These are phyloP conservation scores for Termitomyces sp. DNA, from an alignment of 768 basidiomycete species.

Conservation along the genomic window DNA sequence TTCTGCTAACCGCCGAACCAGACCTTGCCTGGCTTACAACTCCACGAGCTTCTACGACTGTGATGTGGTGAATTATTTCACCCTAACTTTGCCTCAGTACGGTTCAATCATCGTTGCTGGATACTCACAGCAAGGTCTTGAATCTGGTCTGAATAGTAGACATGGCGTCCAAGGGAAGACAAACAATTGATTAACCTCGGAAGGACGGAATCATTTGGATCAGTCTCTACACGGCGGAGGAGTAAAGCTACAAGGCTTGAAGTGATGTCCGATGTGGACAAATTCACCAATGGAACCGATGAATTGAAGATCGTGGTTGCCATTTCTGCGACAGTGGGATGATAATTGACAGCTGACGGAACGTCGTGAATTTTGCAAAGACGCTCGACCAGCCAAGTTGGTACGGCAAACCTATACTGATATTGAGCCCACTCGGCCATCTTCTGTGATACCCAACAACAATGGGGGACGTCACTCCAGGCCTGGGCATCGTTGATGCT, in stretches of 20 bases:
- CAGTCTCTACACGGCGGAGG: constrained; percentile 59
- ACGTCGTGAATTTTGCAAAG: constrained; percentile 60
- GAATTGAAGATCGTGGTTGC: constrained; percentile 79
- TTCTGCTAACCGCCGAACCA: constrained; percentile 32
- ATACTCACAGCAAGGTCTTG: constrained; percentile 70
- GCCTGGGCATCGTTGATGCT: constrained; percentile 53
- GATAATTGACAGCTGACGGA: constrained; percentile 38
- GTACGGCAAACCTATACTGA: constrained; percentile 88
- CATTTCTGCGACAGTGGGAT: constrained; percentile 68
- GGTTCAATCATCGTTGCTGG: background rate
- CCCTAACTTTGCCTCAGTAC: constrained; percentile 29
- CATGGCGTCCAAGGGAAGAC: constrained; percentile 79
- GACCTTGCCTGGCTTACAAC: constrained; percentile 32
- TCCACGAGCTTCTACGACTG: constrained; percentile 64
- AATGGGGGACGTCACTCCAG: constrained; percentile 69
- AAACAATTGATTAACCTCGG: constrained; percentile 69
- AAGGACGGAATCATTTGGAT: constrained; percentile 60
- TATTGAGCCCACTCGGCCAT: constrained; percentile 87
- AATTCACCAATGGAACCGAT: constrained; percentile 76
- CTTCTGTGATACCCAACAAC: constrained; percentile 75
- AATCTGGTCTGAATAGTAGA: constrained; percentile 95
- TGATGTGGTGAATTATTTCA: constrained; percentile 73
- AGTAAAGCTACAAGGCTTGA: constrained; percentile 72
- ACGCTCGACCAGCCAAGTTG: constrained; percentile 77
- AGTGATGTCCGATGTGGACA: constrained; percentile 86